These are phyloP conservation scores for Brasenia schreberi DNA, from an alignment of 164 flowering plant species.

Conservation along the genomic window DNA sequence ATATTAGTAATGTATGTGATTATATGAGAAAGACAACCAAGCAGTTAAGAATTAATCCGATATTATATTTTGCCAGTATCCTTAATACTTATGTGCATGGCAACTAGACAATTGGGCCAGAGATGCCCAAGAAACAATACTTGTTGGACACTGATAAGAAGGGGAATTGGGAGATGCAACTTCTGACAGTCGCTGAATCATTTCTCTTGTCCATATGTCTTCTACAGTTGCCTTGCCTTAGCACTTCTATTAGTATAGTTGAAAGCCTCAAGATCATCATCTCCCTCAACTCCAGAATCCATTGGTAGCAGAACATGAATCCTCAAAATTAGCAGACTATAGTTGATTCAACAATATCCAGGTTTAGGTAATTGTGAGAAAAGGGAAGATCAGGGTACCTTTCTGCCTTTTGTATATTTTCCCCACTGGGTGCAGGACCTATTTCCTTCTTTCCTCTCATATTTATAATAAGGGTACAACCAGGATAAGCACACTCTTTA, in stretches of 20 bases:
- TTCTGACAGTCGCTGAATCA: slow-evolving; percentile 78
- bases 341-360: not conserved
- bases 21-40: no score
- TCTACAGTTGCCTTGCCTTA: slow-evolving; percentile 43
- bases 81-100: not conserved
- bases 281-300: slow-evolving; percentile 91
- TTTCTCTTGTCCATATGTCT: slow-evolving; percentile 26
- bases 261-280: slow-evolving; percentile 92
- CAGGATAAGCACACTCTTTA: slow-evolving; percentile 94
- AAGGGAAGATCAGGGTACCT: slow-evolving; percentile 35
- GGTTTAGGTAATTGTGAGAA: not conserved
- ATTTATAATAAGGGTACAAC: slow-evolving; percentile 94
- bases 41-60: no score
- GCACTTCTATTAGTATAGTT: slow-evolving; percentile 40
- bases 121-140: slow-evolving; percentile 19
- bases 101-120: not conserved
- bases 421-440: slow-evolving; percentile 96
- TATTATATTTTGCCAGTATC: no score
- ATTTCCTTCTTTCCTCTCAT: slow-evolving; percentile 91
- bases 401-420: slow-evolving; percentile 79
- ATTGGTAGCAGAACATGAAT: slow-evolving; percentile 25
- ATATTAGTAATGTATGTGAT: no score
- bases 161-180: slow-evolving; percentile 73
- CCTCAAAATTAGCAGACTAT: not conserved
- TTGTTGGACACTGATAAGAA: slow-evolving; percentile 73